These are phyloP conservation scores for Iris pallida DNA, from an alignment of 116 monocot species.

Conservation along the genomic window DNA sequence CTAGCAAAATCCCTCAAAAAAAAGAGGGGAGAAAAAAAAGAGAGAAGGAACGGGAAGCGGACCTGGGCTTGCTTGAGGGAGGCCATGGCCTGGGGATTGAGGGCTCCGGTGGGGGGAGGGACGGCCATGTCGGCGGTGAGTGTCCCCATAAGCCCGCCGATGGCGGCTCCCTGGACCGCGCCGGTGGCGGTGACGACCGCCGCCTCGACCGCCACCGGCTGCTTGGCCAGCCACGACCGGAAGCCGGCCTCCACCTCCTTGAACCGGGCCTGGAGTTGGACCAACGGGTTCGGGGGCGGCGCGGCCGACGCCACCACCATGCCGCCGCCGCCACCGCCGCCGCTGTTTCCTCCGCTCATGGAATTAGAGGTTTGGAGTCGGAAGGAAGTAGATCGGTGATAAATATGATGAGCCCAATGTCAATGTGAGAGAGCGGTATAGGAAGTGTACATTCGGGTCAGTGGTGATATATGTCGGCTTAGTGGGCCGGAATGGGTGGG, in stretches of 20 bases:
- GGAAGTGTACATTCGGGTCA: too few species aligned
- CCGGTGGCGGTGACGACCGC: constrained; percentile 60
- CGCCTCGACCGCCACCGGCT: constrained; percentile 69
- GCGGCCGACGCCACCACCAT: neutral
- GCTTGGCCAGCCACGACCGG: constrained; percentile 59
- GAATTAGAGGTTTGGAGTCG: too few species aligned
- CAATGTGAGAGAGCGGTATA: too few species aligned
- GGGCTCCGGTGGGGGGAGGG: constrained; percentile 15
- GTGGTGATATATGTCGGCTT: too few species aligned
- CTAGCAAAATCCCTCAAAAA: too few species aligned
- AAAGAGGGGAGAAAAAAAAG: too few species aligned
- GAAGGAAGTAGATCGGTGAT: too few species aligned
- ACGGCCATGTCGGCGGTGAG: constrained; percentile 38
- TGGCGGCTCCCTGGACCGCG: constrained; percentile 76
- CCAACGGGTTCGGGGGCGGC: constrained; percentile 32
- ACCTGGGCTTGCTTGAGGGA: constrained; percentile 73
- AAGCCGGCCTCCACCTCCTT: constrained; percentile 45
- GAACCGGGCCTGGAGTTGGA: constrained; percentile 45
- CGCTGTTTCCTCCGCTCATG: too few species aligned
- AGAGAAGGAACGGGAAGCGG: neutral
- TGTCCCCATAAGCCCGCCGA: constrained; percentile 78
- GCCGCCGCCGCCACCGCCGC: too few species aligned
- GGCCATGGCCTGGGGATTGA: constrained; percentile 47
- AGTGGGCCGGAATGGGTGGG: too few species aligned
- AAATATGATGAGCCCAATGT: too few species aligned